Conservation (phyloP, 352 stramenopile species). For the Globisporangium spiculum region DNA sequence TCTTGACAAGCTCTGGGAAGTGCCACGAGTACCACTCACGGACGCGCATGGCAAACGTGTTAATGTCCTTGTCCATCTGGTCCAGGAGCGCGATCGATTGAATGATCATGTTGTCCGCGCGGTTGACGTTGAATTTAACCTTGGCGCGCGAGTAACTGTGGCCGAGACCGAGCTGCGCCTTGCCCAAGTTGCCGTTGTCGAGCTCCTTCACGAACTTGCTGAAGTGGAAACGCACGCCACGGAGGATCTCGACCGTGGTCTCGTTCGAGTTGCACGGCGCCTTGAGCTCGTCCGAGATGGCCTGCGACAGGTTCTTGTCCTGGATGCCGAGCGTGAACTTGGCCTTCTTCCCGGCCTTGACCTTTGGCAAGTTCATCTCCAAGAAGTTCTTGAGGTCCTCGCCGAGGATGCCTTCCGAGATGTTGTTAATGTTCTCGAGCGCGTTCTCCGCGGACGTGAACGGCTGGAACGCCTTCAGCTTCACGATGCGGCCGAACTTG, state of each 20-base stretch:
- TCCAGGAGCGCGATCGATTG: constrained; percentile 99
- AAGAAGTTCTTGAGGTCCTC: constrained; percentile 98
- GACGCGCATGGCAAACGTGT: constrained; percentile 99
- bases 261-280: constrained; percentile 97
- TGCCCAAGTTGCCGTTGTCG: constrained; percentile 93
- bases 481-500: constrained; percentile 96
- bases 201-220: constrained; percentile 98
- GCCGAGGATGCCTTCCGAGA: constrained; percentile 93
- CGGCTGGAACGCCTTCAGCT: constrained; percentile 99
- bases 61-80: constrained; percentile 99
- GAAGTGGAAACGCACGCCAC: constrained; percentile 97
- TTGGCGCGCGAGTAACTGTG: constrained; percentile 99
- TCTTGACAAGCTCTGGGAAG: constrained; percentile 99
- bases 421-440: constrained; percentile 99
- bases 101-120: constrained; percentile 99
- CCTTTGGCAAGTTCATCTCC: constrained; percentile 99
- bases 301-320: constrained; percentile 92
- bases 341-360: constrained; percentile 89
- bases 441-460: constrained; percentile 99
- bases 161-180: constrained; percentile 98
- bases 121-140: constrained; percentile 99
- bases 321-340: constrained; percentile 90
- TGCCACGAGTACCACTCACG: constrained; percentile 99
- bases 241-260: constrained; percentile 94
- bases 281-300: constrained; percentile 94